Conservation (phyloP, 2,329 filamentous ascomycete species). For the Atkinsonella hypoxylon region DNA sequence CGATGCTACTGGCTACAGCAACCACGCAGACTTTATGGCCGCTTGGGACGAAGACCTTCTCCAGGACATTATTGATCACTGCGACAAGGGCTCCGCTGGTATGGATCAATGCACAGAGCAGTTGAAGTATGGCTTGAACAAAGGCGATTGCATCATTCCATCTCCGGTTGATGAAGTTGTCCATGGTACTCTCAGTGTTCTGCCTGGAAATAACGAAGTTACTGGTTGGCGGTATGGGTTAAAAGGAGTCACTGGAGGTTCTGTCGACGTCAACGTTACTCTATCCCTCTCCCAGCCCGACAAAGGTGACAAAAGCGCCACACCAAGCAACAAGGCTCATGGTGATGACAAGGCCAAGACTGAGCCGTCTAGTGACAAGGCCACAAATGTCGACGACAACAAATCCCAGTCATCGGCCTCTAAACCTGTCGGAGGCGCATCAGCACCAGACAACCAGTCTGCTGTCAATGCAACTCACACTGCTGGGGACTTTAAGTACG, state of each 20-base stretch:
- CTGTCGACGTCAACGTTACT: constrained; percentile 7
- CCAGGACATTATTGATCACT: constrained; percentile 55
- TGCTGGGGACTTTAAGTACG: constrained; percentile 23
- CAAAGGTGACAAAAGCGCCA: constrained; percentile 1
- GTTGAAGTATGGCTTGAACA: constrained; percentile 33
- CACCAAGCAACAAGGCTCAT: not conserved
- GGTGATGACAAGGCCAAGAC: not conserved
- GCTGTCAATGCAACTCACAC: constrained; percentile 9
- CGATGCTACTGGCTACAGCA: constrained; percentile 57
- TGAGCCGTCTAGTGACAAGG: not conserved
- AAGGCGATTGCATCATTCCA: constrained; percentile 37
- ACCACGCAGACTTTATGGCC: constrained; percentile 62
- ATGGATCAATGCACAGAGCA: constrained; percentile 50
- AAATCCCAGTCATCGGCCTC: not conserved
- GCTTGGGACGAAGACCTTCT: constrained; percentile 57
- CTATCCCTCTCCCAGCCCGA: not conserved
- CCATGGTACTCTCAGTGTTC: constrained; percentile 28
- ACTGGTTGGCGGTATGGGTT: constrained; percentile 36
- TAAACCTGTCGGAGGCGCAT: constrained; percentile 5
- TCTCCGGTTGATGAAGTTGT: constrained; percentile 35
- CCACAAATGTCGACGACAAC: not conserved
- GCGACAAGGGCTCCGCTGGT: constrained; percentile 44
- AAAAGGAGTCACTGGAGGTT: not conserved
- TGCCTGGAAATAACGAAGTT: constrained; percentile 46
- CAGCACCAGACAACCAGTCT: constrained; percentile 8